Percentiles rank a stretch among this genome's conserved stretches.
Conservation (phyloP, 2,329 filamentous ascomycete genomes). For the Neonectria coccinea region DNA sequence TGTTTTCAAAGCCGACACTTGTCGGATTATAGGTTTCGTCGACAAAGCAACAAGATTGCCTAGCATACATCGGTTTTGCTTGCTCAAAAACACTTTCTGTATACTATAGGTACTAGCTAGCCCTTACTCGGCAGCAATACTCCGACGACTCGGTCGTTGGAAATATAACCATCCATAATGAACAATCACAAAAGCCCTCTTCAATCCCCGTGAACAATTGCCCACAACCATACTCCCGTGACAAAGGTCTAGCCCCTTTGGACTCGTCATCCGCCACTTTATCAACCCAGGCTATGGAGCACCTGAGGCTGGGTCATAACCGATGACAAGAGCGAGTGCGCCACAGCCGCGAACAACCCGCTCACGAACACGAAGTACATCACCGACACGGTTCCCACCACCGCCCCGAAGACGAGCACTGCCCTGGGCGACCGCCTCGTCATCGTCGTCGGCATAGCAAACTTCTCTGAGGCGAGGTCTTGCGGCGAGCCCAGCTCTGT, state of each 20-base stretch:
- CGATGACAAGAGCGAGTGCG: constrained; percentile 36
- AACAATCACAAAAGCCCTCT: not conserved
- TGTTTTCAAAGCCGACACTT: constrained; percentile 21
- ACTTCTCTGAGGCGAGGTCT: constrained; percentile 12
- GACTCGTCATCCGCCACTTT: not conserved
- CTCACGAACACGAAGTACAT: constrained; percentile 34
- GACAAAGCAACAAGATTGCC: constrained; percentile 14
- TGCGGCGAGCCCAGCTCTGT: constrained; percentile 48
- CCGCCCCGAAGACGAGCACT: constrained; percentile 34
- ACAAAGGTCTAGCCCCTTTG: not conserved
- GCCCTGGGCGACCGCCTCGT: constrained; percentile 28
- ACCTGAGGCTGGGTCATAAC: constrained; percentile 36
- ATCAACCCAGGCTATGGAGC: constrained; percentile 33
- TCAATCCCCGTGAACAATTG: not conserved
- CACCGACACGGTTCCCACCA: constrained; percentile 31
- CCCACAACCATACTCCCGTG: not conserved
- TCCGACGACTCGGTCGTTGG: constrained; percentile 17
- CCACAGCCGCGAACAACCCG: constrained; percentile 29
- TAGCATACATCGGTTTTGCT: not conserved
- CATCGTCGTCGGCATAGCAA: constrained; percentile 11
- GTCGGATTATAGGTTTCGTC: constrained; percentile 14
- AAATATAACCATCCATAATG: constrained; percentile 18
- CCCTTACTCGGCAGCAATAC: constrained; percentile 7
- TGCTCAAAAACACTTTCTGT: constrained; percentile 4
- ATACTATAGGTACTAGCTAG: constrained; percentile 6